Base-by-base conservation (phyloP, 2,329 filamentous ascomycete genomes). In the Epichloe coenophiala region DNA sequence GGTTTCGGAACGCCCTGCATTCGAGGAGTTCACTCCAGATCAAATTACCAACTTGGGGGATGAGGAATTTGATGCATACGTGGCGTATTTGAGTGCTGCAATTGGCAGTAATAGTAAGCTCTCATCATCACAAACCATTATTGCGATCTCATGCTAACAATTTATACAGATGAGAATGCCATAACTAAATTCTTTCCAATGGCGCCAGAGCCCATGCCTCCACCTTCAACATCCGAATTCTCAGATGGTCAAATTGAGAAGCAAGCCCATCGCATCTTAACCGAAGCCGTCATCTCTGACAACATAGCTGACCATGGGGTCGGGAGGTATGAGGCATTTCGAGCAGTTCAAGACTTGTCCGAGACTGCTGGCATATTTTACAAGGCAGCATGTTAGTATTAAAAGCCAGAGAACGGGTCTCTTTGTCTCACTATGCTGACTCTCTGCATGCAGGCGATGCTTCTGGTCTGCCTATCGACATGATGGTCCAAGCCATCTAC, bases 61-160 rank as follows among this genome's bases (percentile, higher is more conserved):
- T 5, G 67, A 73, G 21, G 75, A 84, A 50, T 66, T 88, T 41
- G 80, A 87, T 57, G 71, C 78, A 33, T 89, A 88, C 60, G 74
- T 88, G 64, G 74, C 61, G 31, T 59, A 67, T 17, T 53, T 71
- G 12, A 53, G 61, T 13, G 62, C 63, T 19, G 58, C 64, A 2
- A 55, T 63, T 38, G 65, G 68, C 38, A 58, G 57, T 35, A 63
- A 54, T 45, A 64, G 68, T 71, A 50, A 54, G 61, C 50, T 12
- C n/a, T 12, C 9, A 33, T 12, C 12, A 23, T 27, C n/a, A 23
- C 3, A 7, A 5, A 27, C 9, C 19, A 37, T 19, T 13, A 40
- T n/a, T 12, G 11, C 12, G 36, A 8, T 41, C 36, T 12, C 15
- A 12, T 37, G 17, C 47, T 36, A 21, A 48, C 38, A 44, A 13